A percentile compares a stretch with the other conserved stretches of the same genome.
These are phyloP conservation scores for Polychaeton citri DNA, from an alignment of 2,329 filamentous ascomycete species.

Conservation along the genomic window DNA sequence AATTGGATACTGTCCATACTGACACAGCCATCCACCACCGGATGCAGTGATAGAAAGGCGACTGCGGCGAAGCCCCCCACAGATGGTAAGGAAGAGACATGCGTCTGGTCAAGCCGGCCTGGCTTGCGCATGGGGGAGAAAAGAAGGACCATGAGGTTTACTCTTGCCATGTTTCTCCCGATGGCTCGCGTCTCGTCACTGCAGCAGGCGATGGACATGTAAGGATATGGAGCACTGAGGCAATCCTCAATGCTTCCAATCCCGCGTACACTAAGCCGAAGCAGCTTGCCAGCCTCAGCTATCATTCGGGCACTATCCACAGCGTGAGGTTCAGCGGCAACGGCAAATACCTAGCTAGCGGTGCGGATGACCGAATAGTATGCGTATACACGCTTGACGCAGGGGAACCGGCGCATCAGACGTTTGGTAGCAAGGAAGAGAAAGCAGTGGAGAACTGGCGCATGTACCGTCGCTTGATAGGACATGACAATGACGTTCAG, in stretches of 20 bases:
- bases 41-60: too few species aligned
- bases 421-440: conserved; percentile 77
- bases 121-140: conserved; percentile 93
- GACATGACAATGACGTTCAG: conserved; percentile 97
- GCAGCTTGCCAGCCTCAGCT: conserved; percentile 95
- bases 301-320: conserved; percentile 94
- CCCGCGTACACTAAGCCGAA: conserved; percentile 62
- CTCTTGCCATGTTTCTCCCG: conserved; percentile 91
- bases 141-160: conserved; percentile 98
- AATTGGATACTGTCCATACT: too few species aligned
- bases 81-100: conserved; percentile 14
- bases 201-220: conserved; percentile 96
- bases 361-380: conserved; percentile 97
- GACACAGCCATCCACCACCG: too few species aligned
- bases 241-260: conserved; percentile 70
- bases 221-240: conserved; percentile 92
- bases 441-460: conserved; percentile 97
- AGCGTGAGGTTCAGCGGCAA: conserved; percentile 94
- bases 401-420: conserved; percentile 60
- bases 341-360: conserved; percentile 87
- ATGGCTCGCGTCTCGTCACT: conserved; percentile 81
- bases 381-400: conserved; percentile 89
- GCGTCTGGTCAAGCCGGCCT: conserved; percentile 77
- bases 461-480: conserved; percentile 81
- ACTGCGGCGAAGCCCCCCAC: too few species aligned